Conservation (phyloP, 2,329 filamentous ascomycete genomes). For the Stromatinia cepivora region DNA sequence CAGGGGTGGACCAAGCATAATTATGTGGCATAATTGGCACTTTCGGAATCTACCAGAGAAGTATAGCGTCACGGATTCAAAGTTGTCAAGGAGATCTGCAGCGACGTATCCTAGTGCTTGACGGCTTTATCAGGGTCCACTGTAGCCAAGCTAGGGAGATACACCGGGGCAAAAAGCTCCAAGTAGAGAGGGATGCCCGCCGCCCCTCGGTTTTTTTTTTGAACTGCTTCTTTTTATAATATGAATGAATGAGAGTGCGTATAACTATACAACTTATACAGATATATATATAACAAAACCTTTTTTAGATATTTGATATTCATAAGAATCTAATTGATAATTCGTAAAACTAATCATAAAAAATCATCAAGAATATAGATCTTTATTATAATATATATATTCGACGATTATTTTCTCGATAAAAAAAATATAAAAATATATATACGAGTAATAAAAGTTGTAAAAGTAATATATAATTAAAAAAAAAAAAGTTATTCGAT, state of each 20-base stretch:
- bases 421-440: neutral
- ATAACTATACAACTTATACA: neutral
- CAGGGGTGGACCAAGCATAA: slow-evolving; percentile 18
- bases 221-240: neutral
- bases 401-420: neutral
- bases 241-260: neutral
- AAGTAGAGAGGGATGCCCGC: neutral
- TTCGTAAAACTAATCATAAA: neutral
- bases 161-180: neutral
- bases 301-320: neutral
- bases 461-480: neutral
- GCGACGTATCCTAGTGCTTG: slow-evolving; percentile 20
- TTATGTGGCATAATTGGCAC: slow-evolving; percentile 17
- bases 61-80: slow-evolving; percentile 16
- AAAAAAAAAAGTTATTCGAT: neutral
- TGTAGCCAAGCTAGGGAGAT: slow-evolving; percentile 12
- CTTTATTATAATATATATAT: neutral
- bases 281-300: neutral
- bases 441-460: neutral
- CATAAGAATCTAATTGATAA: neutral
- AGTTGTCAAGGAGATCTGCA: slow-evolving; percentile 13
- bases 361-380: neutral
- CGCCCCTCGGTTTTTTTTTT: neutral
- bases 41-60: slow-evolving; percentile 3
- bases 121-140: slow-evolving; percentile 19